Evolutionary conservation across 192 early-diverging fungal genomes (phyloP), one percentile per base, ranked within the genome.

Genomic region (Rhizophlyctis rosea): DNA sequence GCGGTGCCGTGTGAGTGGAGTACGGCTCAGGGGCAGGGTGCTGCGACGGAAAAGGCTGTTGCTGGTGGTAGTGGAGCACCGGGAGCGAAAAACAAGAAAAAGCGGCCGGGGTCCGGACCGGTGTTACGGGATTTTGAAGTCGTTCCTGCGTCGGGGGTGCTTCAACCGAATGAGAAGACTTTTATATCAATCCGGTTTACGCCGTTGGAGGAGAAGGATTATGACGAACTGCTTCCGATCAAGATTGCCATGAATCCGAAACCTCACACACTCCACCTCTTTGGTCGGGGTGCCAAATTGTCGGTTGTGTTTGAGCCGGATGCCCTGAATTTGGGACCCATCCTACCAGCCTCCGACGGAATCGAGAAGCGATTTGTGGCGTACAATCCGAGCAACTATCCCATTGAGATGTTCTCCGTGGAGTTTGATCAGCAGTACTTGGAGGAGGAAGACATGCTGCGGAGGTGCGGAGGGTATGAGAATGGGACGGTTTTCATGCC

Each of bases 381-480:
- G 16, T 59, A 57, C 62, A 85, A 85, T 56, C 75, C 80, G 0
- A 82, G 67, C 23, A 63, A 63, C 47, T 68, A 77, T 34, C 72
- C 79, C 1, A 49, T 85, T 13, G 83, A 85, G 62, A 59, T 85
- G 9, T 81, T 65, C 47, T 76, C 79, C 1, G 27, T 76, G 18
- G 79, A 85, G n/a, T 82, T 78, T 68, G 83, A 85, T 62, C 56
- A 76, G 34, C 64, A 75, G 30, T 84, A 76, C 56, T 51, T 68
- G 47, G 76, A 84, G 36, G 83, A 85, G 47, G 81, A 83, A 57
- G 76, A 76, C 27, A 34, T 80, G 18, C 60, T 85, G 35, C 21
- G 47, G 13, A 36, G 65, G 18, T 24, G 72, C 21, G 51, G 80
- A 52, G 76, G 70, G 31, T 77, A 62, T 47, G 76, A 71, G 16